Conservation (phyloP, 805 yeast species). For the Saccharomycopsis capsularis region DNA sequence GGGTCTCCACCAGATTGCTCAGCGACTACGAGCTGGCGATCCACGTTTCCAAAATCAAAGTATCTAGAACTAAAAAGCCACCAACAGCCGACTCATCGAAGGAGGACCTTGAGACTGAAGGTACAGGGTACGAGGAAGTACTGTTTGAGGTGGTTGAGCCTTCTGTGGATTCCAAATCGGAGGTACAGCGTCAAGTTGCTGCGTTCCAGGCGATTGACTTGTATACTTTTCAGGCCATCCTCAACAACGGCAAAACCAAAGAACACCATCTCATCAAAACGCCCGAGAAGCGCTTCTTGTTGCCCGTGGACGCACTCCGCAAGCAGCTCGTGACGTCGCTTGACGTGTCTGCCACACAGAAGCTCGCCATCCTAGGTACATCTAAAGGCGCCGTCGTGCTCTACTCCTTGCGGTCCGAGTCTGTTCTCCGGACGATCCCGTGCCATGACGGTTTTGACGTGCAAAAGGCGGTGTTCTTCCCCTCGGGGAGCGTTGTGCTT, state of each 20-base stretch:
- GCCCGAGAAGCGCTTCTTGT: neutral
- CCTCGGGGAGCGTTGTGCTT: conserved; percentile 55
- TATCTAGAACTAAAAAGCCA: neutral
- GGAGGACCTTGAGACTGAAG: too few relatives aligned
- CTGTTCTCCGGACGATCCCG: neutral
- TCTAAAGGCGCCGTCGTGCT: conserved; percentile 2
- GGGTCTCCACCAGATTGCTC: conserved; percentile 9
- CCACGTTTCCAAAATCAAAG: neutral
- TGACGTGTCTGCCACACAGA: neutral
- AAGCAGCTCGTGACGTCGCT: neutral
- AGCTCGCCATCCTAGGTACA: conserved; percentile 3
- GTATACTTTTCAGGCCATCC: too few relatives aligned
- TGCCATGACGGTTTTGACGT: conserved; percentile 31
- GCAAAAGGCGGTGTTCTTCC: conserved; percentile 43
- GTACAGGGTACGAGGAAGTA: too few relatives aligned
- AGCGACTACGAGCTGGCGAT: neutral
- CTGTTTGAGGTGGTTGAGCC: too few relatives aligned
- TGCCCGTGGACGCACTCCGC: neutral
- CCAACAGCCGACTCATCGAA: neutral
- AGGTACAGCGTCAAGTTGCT: neutral
- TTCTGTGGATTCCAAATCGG: too few relatives aligned
- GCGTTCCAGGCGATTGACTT: too few relatives aligned
- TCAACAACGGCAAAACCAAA: neutral
- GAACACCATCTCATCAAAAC: neutral
- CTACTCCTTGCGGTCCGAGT: neutral